These are phyloP conservation scores for Pueraria montana DNA, from an alignment of 306 rosid genomes.

Conservation along the genomic window DNA sequence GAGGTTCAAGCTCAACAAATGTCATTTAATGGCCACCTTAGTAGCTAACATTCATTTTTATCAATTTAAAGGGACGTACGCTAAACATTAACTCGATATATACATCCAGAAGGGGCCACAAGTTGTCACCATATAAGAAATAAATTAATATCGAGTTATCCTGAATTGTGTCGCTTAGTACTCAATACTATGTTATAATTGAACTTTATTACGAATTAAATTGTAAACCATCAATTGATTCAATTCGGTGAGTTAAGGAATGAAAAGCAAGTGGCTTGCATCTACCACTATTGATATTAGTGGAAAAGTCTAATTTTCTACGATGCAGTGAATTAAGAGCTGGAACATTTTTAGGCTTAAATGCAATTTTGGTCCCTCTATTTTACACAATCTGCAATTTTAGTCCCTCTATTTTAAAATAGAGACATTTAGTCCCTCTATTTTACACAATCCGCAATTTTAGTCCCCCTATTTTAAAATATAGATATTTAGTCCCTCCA, in stretches of 20 bases:
- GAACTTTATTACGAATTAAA: neutral
- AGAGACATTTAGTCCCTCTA: no score
- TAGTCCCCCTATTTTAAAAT: no score
- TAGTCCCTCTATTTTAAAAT: no score
- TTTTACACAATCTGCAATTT: no score
- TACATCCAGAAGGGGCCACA: neutral
- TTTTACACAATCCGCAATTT: no score
- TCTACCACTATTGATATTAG: no score
- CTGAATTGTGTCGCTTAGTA: neutral
- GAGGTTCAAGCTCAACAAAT: neutral
- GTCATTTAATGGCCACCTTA: neutral
- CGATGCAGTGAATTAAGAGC: no score
- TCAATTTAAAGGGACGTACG: neutral
- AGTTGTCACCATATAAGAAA: neutral
- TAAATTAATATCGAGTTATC: neutral
- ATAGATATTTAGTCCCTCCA: no score
- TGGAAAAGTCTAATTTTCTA: no score
- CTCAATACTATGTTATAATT: neutral
- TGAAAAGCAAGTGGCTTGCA: neutral
- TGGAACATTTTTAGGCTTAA: no score
- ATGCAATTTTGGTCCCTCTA: no score
- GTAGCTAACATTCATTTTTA: neutral
- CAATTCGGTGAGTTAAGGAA: neutral
- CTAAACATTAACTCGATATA: neutral
- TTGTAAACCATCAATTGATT: neutral